Conservation (phyloP, 768 basidiomycete species). For the Lentinus tigrinus region DNA sequence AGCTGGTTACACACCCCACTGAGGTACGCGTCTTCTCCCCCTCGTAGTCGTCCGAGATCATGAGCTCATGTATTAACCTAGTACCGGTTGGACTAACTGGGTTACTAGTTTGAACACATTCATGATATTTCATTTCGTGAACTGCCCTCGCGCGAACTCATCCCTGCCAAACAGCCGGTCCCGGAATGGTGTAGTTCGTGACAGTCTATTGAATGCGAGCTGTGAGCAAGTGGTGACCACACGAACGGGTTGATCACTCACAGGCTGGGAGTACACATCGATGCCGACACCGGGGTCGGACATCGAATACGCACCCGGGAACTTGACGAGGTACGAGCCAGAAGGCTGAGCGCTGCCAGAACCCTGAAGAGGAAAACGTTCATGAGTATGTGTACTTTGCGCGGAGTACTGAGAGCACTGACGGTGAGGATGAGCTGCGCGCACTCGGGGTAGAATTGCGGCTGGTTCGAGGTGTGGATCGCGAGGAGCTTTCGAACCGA, state of each 20-base stretch:
- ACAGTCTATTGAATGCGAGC: conserved; percentile 7
- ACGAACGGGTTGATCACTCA: not conserved
- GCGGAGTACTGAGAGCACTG: not conserved
- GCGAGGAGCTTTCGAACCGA: conserved; percentile 27
- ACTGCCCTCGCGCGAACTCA: not conserved
- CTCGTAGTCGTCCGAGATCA: no score
- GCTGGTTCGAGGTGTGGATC: conserved; percentile 29
- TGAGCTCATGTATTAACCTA: no score
- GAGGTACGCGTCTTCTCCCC: no score
- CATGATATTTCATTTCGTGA: no score
- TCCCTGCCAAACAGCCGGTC: conserved; percentile 21
- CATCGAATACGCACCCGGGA: conserved; percentile 36
- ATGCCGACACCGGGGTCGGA: conserved; percentile 27
- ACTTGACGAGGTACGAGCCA: conserved; percentile 35
- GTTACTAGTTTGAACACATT: no score
- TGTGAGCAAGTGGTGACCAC: conserved; percentile 12
- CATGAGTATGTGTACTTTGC: not conserved
- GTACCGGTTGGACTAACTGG: no score
- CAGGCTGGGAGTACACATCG: conserved; percentile 33
- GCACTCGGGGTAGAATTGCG: conserved; percentile 23
- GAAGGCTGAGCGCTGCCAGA: conserved; percentile 21
- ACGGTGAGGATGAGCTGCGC: conserved; percentile 31
- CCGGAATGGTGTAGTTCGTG: conserved; percentile 42
- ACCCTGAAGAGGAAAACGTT: not conserved
- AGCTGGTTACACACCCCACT: no score